phyloP scores from a whole-genome alignment of 257 asterid genomes.

The Solanum boliviense region DNA sequence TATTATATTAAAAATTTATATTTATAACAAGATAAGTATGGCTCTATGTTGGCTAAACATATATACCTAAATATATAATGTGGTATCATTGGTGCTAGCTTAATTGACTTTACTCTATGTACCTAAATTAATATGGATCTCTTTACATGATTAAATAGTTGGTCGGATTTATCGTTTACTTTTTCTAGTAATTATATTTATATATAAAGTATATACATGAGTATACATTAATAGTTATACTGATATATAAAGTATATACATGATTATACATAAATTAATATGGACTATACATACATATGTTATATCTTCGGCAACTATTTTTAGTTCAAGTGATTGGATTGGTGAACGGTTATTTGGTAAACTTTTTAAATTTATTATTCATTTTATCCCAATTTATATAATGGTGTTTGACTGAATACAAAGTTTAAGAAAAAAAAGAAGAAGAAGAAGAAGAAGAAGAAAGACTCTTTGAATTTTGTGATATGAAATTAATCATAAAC shows the following conservation, averaged over 20 bases:
- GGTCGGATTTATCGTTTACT: background rate
- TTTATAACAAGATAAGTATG: constrained; percentile 21
- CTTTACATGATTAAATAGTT: background rate
- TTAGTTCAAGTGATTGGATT: no score
- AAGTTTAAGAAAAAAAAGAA: background rate
- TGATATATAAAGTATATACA: no score
- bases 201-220: background rate
- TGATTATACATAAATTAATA: background rate
- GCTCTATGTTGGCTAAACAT: background rate
- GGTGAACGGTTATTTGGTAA: background rate
- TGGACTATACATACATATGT: background rate
- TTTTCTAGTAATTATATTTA: background rate
- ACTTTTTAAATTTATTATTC: background rate
- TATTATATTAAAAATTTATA: background rate
- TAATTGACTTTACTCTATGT: constrained; percentile 1
- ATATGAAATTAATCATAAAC: background rate
- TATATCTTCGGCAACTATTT: background rate
- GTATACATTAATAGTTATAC: background rate
- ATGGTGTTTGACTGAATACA: background rate
- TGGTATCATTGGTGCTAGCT: constrained; percentile 6
- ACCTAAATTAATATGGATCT: background rate
- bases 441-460: no score
- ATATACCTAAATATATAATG: background rate
- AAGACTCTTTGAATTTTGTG: background rate
- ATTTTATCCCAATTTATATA: background rate